phyloP scores from a whole-genome alignment of 495 filamentous ascomycete species.

The Xylaria venustula region DNA sequence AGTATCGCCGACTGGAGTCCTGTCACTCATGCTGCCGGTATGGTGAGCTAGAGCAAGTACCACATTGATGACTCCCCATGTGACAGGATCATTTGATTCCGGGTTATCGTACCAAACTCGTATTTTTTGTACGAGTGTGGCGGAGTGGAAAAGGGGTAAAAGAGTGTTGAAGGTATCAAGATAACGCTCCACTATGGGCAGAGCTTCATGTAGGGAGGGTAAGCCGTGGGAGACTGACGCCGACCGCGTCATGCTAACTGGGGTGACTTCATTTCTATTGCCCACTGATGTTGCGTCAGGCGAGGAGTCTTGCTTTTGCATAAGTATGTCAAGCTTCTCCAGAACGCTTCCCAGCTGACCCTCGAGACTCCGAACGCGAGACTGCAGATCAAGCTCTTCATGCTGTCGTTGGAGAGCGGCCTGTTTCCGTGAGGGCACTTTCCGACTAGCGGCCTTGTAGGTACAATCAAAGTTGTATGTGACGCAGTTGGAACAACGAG shows the following conservation, averaged over 20 bases:
- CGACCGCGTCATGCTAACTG: background rate
- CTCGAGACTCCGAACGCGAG: conserved; percentile 3
- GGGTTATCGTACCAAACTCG: conserved; percentile 2
- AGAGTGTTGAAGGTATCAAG: conserved; percentile 4
- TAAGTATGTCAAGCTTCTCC: conserved; percentile 4
- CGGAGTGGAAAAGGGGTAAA: conserved; percentile 12
- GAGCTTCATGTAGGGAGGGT: conserved; percentile 1
- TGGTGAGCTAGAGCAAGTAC: conserved; percentile 12
- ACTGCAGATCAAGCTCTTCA: background rate
- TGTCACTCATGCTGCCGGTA: background rate
- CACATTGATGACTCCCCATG: conserved; percentile 17
- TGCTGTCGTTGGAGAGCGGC: background rate
- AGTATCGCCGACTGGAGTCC: background rate
- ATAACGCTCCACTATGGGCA: conserved; percentile 4
- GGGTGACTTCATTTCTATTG: background rate
- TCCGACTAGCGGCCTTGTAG: conserved; percentile 3
- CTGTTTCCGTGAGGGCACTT: background rate
- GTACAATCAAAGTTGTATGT: conserved; percentile 13
- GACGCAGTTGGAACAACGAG: conserved; percentile 9
- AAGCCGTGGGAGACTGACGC: background rate
- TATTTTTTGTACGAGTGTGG: background rate
- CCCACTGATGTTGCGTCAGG: no score
- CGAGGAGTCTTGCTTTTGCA: background rate
- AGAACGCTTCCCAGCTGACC: background rate
- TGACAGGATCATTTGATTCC: background rate